Evolutionary conservation across 345 rosid species (phyloP).

Genomic region (Durio zibethinus): DNA sequence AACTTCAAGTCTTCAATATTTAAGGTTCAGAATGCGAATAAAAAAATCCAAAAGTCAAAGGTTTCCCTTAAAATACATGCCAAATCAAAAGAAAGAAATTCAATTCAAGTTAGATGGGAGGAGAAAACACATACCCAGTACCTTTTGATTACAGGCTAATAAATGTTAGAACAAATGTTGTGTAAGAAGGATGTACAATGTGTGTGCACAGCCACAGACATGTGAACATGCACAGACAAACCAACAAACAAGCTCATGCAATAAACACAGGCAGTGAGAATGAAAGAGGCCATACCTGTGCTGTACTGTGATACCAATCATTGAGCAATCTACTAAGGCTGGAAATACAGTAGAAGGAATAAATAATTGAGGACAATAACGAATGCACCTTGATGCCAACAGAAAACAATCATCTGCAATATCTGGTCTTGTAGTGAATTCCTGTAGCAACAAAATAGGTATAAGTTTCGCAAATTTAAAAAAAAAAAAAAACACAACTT

Average conservation of each 20-base stretch:
- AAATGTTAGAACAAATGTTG: not conserved
- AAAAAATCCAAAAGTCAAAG: not conserved
- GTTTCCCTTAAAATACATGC: not conserved
- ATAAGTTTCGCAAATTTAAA: slow-evolving; percentile 1
- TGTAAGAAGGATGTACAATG: not conserved
- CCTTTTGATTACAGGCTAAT: not conserved
- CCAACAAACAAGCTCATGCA: not conserved
- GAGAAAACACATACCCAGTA: not conserved
- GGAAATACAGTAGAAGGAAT: slow-evolving; percentile 79
- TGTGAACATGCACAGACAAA: not conserved
- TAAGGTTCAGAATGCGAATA: not conserved
- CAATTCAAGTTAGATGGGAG: not conserved
- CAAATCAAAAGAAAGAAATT: not conserved
- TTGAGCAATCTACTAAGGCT: slow-evolving; percentile 71
- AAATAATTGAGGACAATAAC: slow-evolving; percentile 87
- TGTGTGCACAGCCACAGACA: not conserved
- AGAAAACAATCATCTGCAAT: slow-evolving; percentile 95
- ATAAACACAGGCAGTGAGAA: not conserved
- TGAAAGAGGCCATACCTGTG: slow-evolving; percentile 62
- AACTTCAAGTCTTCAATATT: not conserved
- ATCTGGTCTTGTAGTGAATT: slow-evolving; percentile 89
- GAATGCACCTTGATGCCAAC: slow-evolving; percentile 94
- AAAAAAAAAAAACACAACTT: not conserved
- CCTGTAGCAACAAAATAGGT: slow-evolving; percentile 45
- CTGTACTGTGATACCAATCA: slow-evolving; percentile 87